Evolutionary conservation across 148 eudicot genomes (phyloP).

Genomic region (Fallopia convolvulus): DNA sequence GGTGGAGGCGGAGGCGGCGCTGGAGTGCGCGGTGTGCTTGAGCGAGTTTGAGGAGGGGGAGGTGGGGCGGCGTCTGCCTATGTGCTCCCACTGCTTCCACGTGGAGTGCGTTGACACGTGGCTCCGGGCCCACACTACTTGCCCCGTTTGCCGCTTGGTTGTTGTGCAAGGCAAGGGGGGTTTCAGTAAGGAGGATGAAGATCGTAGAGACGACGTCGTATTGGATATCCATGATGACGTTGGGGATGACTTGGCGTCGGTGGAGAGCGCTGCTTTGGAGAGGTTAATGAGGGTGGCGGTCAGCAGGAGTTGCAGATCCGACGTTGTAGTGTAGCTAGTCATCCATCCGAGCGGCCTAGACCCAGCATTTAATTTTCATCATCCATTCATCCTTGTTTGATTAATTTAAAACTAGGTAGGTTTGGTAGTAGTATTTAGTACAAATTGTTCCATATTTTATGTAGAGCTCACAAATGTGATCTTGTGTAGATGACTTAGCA

Average conservation of each 20-base stretch:
- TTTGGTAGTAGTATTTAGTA: neutral
- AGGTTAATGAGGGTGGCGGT: neutral
- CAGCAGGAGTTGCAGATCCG: conserved; percentile 8
- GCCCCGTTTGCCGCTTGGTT: conserved; percentile 52
- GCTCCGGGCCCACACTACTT: conserved; percentile 46
- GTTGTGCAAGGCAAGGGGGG: conserved; percentile 6
- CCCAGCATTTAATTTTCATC: neutral
- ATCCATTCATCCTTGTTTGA: neutral
- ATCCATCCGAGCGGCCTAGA: neutral
- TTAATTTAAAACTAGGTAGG: neutral
- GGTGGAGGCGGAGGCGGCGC: neutral
- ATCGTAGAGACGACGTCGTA: neutral
- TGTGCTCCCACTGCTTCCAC: conserved; percentile 53
- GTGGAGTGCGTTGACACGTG: conserved; percentile 74
- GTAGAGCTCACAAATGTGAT: neutral
- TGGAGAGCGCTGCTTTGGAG: neutral
- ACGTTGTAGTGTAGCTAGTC: neutral
- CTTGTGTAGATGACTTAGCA: neutral
- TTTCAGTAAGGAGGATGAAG: neutral
- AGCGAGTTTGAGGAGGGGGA: conserved; percentile 40
- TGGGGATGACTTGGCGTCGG: neutral
- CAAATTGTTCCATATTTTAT: neutral
- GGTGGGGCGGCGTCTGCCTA: conserved; percentile 34
- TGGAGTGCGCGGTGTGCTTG: conserved; percentile 56
- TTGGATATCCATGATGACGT: neutral